These are phyloP conservation scores for Phylloporus sp. DNA, from an alignment of 768 basidiomycete genomes.

Conservation along the genomic window DNA sequence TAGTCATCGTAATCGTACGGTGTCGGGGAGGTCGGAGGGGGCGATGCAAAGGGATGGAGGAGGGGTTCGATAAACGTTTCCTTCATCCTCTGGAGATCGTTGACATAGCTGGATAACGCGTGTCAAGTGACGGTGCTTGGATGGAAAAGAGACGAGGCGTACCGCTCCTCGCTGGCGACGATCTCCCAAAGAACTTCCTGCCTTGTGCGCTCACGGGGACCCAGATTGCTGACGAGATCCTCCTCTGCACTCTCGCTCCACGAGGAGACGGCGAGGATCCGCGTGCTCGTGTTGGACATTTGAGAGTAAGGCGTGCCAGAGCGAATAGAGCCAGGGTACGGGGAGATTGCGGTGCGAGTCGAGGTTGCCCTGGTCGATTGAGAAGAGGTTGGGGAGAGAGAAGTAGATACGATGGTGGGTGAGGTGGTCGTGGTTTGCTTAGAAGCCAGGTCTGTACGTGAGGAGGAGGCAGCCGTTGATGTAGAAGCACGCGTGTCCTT, in stretches of 20 bases:
- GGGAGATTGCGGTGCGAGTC: conserved; percentile 59
- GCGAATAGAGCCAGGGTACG: conserved; percentile 65
- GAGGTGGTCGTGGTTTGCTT: conserved; percentile 39
- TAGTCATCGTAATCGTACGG: conserved; percentile 70
- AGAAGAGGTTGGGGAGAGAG: conserved; percentile 53
- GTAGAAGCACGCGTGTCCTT: conserved; percentile 65
- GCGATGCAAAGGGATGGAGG: conserved; percentile 68
- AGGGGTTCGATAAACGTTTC: conserved; percentile 89
- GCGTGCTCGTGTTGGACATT: conserved; percentile 65
- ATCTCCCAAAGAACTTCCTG: conserved; percentile 98
- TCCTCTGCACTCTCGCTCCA: conserved; percentile 96
- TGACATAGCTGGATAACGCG: conserved; percentile 69
- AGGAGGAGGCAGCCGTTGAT: conserved; percentile 54
- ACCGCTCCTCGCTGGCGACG: conserved; percentile 94
- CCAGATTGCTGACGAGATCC: conserved; percentile 87
- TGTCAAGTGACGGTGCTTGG: conserved; percentile 13
- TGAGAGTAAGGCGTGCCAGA: conserved; percentile 80
- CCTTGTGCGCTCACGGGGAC: conserved; percentile 89
- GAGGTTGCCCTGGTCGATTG: conserved; percentile 54
- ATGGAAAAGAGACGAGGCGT: conserved; percentile 21
- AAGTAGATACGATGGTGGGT: conserved; percentile 51
- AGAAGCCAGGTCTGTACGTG: conserved; percentile 56
- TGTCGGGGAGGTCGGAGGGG: conserved; percentile 39
- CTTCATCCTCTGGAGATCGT: conserved; percentile 86
- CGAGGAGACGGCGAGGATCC: conserved; percentile 70